Conservation (phyloP, 371 early-diverging fungal genomes). For the Apophysomyces sp. region DNA sequence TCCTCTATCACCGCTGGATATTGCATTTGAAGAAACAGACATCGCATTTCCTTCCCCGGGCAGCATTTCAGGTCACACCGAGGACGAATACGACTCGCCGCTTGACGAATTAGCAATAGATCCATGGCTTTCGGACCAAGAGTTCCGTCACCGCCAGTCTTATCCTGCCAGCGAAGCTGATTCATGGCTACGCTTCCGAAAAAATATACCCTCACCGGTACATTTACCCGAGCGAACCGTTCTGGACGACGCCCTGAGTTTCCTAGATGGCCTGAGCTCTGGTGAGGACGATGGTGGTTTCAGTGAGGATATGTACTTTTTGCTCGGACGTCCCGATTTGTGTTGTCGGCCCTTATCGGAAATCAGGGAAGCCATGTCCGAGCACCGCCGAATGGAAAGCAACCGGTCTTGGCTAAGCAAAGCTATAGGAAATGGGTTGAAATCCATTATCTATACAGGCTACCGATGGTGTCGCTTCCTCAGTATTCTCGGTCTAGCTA, state of each 20-base stretch:
- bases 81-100: not conserved
- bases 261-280: slow-evolving; percentile 15
- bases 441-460: not conserved
- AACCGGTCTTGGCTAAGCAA: not conserved
- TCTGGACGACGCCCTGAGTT: slow-evolving; percentile 20
- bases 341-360: slow-evolving; percentile 25
- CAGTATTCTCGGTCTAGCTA: not conserved
- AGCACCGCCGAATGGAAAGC: slow-evolving; percentile 15
- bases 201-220: not conserved
- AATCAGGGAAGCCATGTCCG: slow-evolving; percentile 20
- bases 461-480: not conserved
- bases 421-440: not conserved
- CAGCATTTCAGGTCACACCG: not conserved
- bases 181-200: not conserved
- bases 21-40: not conserved
- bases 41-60: not conserved
- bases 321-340: slow-evolving; percentile 22
- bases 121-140: not conserved
- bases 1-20: not conserved
- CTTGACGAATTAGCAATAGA: not conserved
- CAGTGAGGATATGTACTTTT: slow-evolving; percentile 20
- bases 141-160: not conserved
- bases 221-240: not conserved
- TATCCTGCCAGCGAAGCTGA: not conserved
- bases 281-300: slow-evolving; percentile 21